Base-by-base conservation (phyloP, 257 asterid species). In the Petunia secreta region DNA sequence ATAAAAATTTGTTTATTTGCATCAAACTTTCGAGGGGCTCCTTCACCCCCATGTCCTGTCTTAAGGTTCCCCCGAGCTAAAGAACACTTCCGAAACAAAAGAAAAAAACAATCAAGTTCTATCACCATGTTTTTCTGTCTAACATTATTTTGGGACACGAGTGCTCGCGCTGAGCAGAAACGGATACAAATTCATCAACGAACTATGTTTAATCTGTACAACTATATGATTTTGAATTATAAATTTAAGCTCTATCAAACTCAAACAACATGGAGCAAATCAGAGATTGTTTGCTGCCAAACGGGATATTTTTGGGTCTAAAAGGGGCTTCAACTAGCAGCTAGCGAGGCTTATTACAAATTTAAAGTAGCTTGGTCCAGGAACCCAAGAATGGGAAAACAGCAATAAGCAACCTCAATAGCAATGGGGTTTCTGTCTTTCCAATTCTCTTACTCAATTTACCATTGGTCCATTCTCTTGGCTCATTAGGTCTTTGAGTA, bases 371-470 rank as follows among this genome's bases (percentile, higher is more conserved):
- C 90, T 88, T 90, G 75, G 87, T 82, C 93, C 92, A 91, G 68
- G 88, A 92, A 78, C 93, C 91, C 86, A 93, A 44, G 84, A 84
- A 90, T 0, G 89, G 94, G 85, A 91, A 91, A 80, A 85, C 76
- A 63, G 93, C 90, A 78, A 90, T 82, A 76, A 91, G 82, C 59
- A 91, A 80, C 83, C 94, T 86, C 84, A 82, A 55, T 63, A 88
- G 60, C 63, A 86, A 76, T 14, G 93, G 91, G 39, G 89, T 87
- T 40, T 83, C 92, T 74, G 85, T 89, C 82, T 85, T 87, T 55
- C 85, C 80, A 66, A 81, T 80, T 87, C 95, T 87, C 85, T 87
- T 71, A 80, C 90, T 87, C 82, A 84, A 79, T 81, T 87, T 87
- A 52, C 86, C 86, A 79, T 80, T 63, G 54, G 82, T 80, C 67